phyloP scores from a whole-genome alignment of 192 early-diverging fungal species.

The Linnemannia exigua region DNA sequence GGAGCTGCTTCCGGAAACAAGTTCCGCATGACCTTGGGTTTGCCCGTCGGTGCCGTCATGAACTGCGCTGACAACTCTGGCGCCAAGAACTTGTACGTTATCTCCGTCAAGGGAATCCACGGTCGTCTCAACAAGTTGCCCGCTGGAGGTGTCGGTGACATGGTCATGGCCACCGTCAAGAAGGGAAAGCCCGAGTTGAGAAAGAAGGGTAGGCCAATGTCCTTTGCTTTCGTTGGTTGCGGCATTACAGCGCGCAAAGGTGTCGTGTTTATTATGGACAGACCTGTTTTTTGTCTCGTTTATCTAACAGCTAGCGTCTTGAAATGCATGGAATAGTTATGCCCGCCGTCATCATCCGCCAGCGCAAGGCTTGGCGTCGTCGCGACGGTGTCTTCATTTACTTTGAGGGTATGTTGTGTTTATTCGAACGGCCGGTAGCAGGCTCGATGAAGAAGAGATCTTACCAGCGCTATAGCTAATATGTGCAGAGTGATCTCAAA shows the following conservation, averaged over 20 bases:
- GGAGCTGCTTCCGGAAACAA: constrained; percentile 91
- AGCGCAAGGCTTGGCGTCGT: constrained; percentile 99
- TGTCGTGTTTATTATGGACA: too few species aligned
- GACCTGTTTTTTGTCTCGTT: not conserved
- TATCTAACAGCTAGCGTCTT: not conserved
- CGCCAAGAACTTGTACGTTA: constrained; percentile 99
- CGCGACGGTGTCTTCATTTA: constrained; percentile 99
- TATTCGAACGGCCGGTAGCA: too few species aligned
- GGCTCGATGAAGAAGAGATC: too few species aligned
- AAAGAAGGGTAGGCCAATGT: constrained; percentile 90
- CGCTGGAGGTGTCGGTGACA: constrained; percentile 98
- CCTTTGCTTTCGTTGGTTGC: not conserved
- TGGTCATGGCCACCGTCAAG: constrained; percentile 99
- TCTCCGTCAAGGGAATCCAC: constrained; percentile 96
- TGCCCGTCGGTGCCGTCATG: constrained; percentile 94
- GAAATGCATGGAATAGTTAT: constrained; percentile 73
- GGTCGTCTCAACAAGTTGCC: constrained; percentile 98
- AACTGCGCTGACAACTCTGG: constrained; percentile 99
- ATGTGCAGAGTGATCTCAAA: too few species aligned
- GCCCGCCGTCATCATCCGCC: constrained; percentile 99
- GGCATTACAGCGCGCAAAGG: too few species aligned
- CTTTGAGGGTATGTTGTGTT: constrained; percentile 80
- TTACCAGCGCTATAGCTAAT: too few species aligned
- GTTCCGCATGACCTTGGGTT: constrained; percentile 99
- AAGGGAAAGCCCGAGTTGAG: constrained; percentile 99